Evolutionary conservation across 163 green algal species (phyloP).

Genomic region (Coccomyxa subellipsoidea): DNA sequence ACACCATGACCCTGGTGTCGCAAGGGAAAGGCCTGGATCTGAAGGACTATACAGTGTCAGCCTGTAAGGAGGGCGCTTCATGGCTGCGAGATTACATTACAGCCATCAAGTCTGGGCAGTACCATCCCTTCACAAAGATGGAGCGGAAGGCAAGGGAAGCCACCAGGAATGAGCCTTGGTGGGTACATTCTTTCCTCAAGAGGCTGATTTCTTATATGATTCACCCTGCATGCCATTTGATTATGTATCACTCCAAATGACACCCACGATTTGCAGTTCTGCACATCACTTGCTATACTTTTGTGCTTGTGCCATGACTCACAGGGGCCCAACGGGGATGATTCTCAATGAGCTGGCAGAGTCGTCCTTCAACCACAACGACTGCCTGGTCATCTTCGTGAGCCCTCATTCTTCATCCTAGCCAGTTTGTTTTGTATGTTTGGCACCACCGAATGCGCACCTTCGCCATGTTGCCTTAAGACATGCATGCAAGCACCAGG

Average conservation of each 20-base stretch:
- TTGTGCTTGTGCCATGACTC: no score
- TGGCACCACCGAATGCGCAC: not conserved
- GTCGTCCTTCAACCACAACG: constrained; percentile 28
- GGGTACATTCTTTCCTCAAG: not conserved
- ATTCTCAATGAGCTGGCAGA: constrained; percentile 68
- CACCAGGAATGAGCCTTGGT: constrained; percentile 69
- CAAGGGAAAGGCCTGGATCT: not conserved
- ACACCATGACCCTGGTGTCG: not conserved
- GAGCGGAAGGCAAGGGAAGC: constrained; percentile 62
- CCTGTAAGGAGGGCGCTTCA: constrained; percentile 22
- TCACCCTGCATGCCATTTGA: not conserved
- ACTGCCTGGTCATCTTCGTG: constrained; percentile 70
- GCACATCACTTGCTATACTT: not conserved
- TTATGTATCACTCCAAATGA: not conserved
- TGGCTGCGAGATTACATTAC: constrained; percentile 64
- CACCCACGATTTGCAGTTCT: not conserved
- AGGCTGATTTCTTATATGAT: not conserved
- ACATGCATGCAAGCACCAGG: not conserved
- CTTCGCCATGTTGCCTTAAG: not conserved
- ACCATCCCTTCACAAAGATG: constrained; percentile 59
- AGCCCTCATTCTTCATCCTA: constrained; percentile 2
- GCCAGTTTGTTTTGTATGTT: not conserved
- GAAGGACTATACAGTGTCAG: constrained; percentile 13
- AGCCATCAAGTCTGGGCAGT: constrained; percentile 56
- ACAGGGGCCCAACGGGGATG: constrained; percentile 70